phyloP scores from a whole-genome alignment of 768 basidiomycete genomes.

The Mycena vulgaris region DNA sequence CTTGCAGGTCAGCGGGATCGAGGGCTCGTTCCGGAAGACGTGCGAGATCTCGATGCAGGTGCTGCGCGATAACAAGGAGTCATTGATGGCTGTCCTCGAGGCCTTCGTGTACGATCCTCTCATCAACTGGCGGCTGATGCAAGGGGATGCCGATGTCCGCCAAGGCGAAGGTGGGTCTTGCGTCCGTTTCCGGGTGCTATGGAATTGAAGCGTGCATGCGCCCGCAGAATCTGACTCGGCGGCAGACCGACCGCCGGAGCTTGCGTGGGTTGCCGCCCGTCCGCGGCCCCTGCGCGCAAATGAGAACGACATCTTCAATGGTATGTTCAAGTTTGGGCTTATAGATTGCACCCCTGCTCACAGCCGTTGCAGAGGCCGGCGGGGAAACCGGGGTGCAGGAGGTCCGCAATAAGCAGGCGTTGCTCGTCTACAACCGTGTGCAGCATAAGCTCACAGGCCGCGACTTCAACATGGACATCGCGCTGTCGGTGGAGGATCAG shows the following conservation, averaged over 20 bases:
- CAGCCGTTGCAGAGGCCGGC: conserved; percentile 52
- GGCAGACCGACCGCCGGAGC: conserved; percentile 67
- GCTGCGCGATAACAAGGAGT: conserved; percentile 96
- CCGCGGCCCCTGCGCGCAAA: conserved; percentile 89
- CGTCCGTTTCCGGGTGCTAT: neutral
- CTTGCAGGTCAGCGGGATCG: conserved; percentile 92
- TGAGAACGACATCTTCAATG: conserved; percentile 95
- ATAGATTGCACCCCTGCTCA: neutral
- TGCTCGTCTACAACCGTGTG: conserved; percentile 95
- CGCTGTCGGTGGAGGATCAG: conserved; percentile 82
- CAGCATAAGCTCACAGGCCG: conserved; percentile 95
- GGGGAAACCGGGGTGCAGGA: conserved; percentile 79
- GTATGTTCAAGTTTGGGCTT: conserved; percentile 54
- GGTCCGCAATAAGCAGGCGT: conserved; percentile 91
- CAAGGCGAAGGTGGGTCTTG: conserved; percentile 67
- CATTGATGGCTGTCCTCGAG: conserved; percentile 97
- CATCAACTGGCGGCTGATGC: conserved; percentile 97
- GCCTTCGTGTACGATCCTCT: conserved; percentile 99
- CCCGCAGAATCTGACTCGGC: conserved; percentile 45
- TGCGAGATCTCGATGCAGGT: conserved; percentile 99
- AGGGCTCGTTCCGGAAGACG: conserved; percentile 95
- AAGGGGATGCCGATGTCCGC: conserved; percentile 82
- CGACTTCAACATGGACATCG: conserved; percentile 91
- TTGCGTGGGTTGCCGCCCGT: conserved; percentile 77
- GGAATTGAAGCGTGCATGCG: neutral